A percentile compares a stretch with the other conserved stretches of the same genome.
Evolutionary conservation across 1,284 basidiomycete species (phyloP).

Genomic region (Tylopilus orsonianus): DNA sequence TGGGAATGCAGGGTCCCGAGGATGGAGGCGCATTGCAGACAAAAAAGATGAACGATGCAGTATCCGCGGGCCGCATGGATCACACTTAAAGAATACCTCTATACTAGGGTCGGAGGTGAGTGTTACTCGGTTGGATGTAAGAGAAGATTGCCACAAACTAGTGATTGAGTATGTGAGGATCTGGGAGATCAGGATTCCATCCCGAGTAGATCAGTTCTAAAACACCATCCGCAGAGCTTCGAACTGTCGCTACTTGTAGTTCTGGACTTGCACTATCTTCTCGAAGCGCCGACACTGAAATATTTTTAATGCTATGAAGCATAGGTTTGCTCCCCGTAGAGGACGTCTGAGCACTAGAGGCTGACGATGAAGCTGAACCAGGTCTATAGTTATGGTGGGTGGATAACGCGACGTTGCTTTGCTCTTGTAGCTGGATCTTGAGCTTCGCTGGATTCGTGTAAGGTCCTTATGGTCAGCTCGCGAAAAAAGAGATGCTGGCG

Average conservation of each 20-base stretch:
- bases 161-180: slow-evolving; percentile 66
- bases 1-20: slow-evolving; percentile 74
- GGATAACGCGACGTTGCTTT: slow-evolving; percentile 31
- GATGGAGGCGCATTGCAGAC: slow-evolving; percentile 70
- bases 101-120: slow-evolving; percentile 46
- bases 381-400: slow-evolving; percentile 18
- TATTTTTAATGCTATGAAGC: slow-evolving; percentile 7
- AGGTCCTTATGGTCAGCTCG: slow-evolving; percentile 11
- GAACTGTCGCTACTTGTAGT: slow-evolving; percentile 36
- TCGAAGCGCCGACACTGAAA: slow-evolving; percentile 29
- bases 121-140: background rate
- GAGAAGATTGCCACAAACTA: slow-evolving; percentile 51
- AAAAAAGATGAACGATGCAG: slow-evolving; percentile 79
- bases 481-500: slow-evolving; percentile 19
- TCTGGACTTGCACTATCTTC: slow-evolving; percentile 55
- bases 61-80: slow-evolving; percentile 78
- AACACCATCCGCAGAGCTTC: slow-evolving; percentile 47
- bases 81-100: slow-evolving; percentile 78
- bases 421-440: slow-evolving; percentile 60
- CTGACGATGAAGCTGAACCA: slow-evolving; percentile 24
- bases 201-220: slow-evolving; percentile 69
- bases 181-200: slow-evolving; percentile 80
- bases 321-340: slow-evolving; percentile 7
- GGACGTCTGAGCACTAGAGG: slow-evolving; percentile 18
- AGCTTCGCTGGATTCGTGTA: slow-evolving; percentile 50